Evolutionary conservation across 116 monocot species (phyloP), one percentile per base, ranked within the genome.

Genomic region (Cymodocea nodosa): DNA sequence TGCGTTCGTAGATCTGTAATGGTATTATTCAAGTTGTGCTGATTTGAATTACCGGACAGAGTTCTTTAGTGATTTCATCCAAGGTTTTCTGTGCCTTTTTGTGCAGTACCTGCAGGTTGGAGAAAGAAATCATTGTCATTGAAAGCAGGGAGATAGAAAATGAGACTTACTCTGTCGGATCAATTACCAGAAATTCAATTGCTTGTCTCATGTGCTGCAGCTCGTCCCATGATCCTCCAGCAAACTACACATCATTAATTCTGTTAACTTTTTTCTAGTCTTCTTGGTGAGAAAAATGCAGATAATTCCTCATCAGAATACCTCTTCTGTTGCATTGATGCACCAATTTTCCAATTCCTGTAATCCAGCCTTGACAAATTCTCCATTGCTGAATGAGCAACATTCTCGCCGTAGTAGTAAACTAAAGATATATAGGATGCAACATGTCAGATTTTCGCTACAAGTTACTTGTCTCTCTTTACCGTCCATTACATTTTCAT

Each of bases 361-460:
- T 65, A 99, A 77, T n/a, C 99, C 99, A 71, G 84, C 77, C 63
- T 89, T 99, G 14, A 99, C 78, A 69, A 83, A 99, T 74, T 99
- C 99, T 24, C 89, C 99, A 59, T 99, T 99, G 79, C 99, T 99
- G 63, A 85, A 89, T 5, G 99, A 99, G 75, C 99, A 99, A 73
- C 99, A 99, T 74, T 99, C 99, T 52, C 99, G 78, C 8, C 99
- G 82, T 17, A 99, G 89, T n/a, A 99, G 79, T 59, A 99, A 77
- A 67, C 99, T 99, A 73, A 61, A 60, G 35, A 14, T 48, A 49
- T 63, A 39, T 23, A 2, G 20, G 35, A 64, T 36, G 39, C 40
- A 50, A 5, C 24, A 37, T 23, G 40, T 50, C 50, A 24, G 5
- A 64, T 64, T 64, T 37, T 36, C 37, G 36, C 35, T 39, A 62